Percentiles rank a stretch among this genome's conserved stretches.
These are phyloP conservation scores for Dothistroma septosporum DNA, from an alignment of 2,329 filamentous ascomycete genomes.

Conservation along the genomic window DNA sequence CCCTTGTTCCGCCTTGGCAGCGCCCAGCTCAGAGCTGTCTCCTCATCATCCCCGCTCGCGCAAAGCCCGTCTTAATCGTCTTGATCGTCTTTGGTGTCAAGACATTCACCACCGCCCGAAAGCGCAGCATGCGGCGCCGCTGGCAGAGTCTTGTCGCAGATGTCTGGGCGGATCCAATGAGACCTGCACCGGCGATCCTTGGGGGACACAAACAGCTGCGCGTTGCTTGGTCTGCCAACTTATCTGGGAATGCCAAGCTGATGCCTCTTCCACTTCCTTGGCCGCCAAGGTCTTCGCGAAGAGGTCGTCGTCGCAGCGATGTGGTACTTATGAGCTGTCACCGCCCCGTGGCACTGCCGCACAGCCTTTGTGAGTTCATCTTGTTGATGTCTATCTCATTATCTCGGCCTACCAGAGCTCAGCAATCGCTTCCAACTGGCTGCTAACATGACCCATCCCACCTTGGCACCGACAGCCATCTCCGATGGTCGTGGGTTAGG, in stretches of 20 bases:
- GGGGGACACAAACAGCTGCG: conserved; percentile 7
- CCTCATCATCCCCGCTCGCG: not conserved
- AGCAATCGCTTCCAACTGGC: conserved; percentile 5
- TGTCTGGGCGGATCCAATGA: conserved; percentile 15
- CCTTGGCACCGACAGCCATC: conserved; percentile 23
- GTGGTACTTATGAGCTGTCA: conserved; percentile 14
- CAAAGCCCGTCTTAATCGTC: not conserved
- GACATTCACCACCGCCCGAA: not conserved
- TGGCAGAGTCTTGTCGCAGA: conserved; percentile 7
- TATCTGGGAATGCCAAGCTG: conserved; percentile 6
- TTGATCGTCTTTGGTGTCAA: not conserved
- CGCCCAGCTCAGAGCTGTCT: not conserved
- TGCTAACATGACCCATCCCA: conserved; percentile 18
- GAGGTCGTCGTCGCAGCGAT: conserved; percentile 7
- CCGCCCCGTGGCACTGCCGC: conserved; percentile 10
- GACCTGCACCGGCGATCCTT: conserved; percentile 14
- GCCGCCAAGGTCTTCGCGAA: not conserved
- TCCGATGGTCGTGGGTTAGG: conserved; percentile 7
- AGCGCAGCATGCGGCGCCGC: not conserved
- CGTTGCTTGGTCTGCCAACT: not conserved
- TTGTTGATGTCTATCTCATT: conserved; percentile 13
- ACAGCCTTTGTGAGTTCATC: conserved; percentile 2
- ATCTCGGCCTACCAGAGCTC: conserved; percentile 3
- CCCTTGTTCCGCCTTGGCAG: not conserved
- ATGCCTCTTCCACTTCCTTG: not conserved